phyloP scores from a whole-genome alignment of 1,139 yeast species.

The Taphrina pruni region DNA sequence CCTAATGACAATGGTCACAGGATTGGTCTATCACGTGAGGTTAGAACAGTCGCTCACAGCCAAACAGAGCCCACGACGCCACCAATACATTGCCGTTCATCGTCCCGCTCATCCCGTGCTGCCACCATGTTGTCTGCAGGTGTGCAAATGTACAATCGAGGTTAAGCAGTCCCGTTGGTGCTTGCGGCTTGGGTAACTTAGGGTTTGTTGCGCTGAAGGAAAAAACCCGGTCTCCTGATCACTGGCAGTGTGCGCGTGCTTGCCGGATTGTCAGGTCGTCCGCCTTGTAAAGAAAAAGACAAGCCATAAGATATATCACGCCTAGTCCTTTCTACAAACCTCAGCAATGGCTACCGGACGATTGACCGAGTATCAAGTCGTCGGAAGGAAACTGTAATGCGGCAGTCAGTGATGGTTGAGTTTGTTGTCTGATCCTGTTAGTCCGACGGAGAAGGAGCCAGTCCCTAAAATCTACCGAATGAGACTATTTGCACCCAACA shows the following conservation, averaged over 20 bases:
- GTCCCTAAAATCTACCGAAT: slow-evolving; percentile 99
- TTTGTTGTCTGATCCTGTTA: slow-evolving; percentile 4
- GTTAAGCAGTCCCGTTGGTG: slow-evolving; percentile 17
- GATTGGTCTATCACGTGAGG: slow-evolving; percentile 1
- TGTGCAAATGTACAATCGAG: not conserved
- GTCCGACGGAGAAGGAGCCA: slow-evolving; percentile 96
- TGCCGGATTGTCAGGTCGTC: slow-evolving; percentile 10
- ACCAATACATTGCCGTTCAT: not conserved
- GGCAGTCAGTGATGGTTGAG: not conserved
- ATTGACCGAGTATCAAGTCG: slow-evolving; percentile 91
- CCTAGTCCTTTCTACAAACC: slow-evolving; percentile 5
- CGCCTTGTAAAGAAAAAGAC: slow-evolving; percentile 15
- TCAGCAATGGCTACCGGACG: slow-evolving; percentile 58
- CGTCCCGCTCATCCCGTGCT: not conserved
- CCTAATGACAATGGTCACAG: no score
- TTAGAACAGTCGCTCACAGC: not conserved
- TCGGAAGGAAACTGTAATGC: slow-evolving; percentile 89
- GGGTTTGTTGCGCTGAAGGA: slow-evolving; percentile 4
- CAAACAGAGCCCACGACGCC: slow-evolving; percentile 1
- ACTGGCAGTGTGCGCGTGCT: slow-evolving; percentile 12
- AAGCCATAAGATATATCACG: not conserved
- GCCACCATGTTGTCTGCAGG: not conserved
- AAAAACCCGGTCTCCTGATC: slow-evolving; percentile 21
- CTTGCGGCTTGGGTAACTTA: not conserved
- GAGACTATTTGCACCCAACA: slow-evolving; percentile 94